Base-by-base conservation (phyloP, 2,329 filamentous ascomycete species). In the Neonectria ditissima region DNA sequence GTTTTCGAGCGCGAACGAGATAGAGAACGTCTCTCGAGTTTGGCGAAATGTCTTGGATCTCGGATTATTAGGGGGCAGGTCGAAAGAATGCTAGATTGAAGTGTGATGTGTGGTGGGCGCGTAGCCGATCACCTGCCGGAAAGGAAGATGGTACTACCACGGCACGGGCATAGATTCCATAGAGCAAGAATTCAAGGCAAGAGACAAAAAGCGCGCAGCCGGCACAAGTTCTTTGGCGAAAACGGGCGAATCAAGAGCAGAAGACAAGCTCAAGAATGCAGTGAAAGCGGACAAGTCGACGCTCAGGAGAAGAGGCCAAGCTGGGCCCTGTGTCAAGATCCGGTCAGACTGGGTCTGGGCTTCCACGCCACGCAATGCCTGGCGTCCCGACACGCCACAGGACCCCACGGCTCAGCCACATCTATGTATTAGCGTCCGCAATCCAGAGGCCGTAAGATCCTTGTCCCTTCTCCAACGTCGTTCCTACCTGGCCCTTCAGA, bases 101-200 rank as follows among this genome's bases (percentile, higher is more conserved):
- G 41, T 41, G 16, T 41, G 37, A 30, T 52, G 47, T n/a, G 16
- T 52, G 70, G 62, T 60, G 69, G 57, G 67, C 59, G 59, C 63
- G 54, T 62, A 55, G 63, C 41, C 48, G 59, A 52, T 51, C 43
- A 62, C 44, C 53, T 48, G 37, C 50, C 45, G 54, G 24, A 47
- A 44, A 41, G 39, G 57, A 55, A 50, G 39, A 30, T 54, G 58
- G 67, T 56, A 50, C 47, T 70, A 62, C 64, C 54, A 45, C 52
- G 48, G 61, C 57, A 59, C 50, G n/a, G 53, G 67, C 58, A 37
- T 39, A 55, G 65, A 62, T 51, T 51, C n/a, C n/a, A n/a, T n/a
- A 18, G 52, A 65, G n/a, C 44, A 57, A 65, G 58, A 48, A n/a
- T n/a, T n/a, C n/a, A 65, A 56, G 24, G 34, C 24, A 59, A 43